These are phyloP conservation scores for Colletotrichum cuscutae DNA, from an alignment of 2,329 filamentous ascomycete genomes.

Conservation along the genomic window DNA sequence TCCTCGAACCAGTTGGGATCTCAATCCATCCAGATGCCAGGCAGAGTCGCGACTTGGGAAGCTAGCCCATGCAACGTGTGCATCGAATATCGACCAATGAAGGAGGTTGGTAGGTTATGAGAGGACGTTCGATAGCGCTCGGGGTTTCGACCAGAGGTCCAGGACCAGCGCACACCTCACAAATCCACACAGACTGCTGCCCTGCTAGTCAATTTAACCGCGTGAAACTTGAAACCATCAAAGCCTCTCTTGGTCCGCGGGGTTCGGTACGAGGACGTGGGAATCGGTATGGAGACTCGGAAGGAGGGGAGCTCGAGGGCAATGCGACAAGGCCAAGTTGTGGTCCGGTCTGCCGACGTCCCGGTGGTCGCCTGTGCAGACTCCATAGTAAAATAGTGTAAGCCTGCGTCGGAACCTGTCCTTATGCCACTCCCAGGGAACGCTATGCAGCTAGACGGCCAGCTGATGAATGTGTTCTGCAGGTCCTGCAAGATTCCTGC, in stretches of 20 bases:
- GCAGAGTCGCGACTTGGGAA: neutral
- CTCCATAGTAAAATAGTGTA: neutral
- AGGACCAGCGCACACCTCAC: neutral
- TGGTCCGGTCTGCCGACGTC: neutral
- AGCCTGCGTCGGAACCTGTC: neutral
- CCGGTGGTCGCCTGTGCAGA: neutral
- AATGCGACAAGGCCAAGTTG: slow-evolving; percentile 6
- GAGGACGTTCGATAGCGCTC: slow-evolving; percentile 3
- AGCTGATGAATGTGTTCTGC: slow-evolving; percentile 21
- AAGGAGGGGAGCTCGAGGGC: neutral
- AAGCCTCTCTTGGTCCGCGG: neutral
- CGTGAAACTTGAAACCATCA: slow-evolving; percentile 28
- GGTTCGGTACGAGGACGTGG: neutral
- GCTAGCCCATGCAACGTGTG: slow-evolving; percentile 14
- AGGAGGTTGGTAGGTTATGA: neutral
- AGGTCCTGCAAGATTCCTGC: slow-evolving; percentile 2
- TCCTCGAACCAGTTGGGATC: neutral
- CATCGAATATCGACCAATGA: slow-evolving; percentile 12
- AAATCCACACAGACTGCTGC: neutral
- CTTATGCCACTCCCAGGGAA: neutral
- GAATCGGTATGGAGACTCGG: neutral
- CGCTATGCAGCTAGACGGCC: neutral
- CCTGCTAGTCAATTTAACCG: slow-evolving; percentile 11
- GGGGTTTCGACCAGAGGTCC: neutral
- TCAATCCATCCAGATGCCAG: slow-evolving; percentile 1